phyloP scores from a whole-genome alignment of 78 protist genomes.

The Anaeramoeba ignava region DNA sequence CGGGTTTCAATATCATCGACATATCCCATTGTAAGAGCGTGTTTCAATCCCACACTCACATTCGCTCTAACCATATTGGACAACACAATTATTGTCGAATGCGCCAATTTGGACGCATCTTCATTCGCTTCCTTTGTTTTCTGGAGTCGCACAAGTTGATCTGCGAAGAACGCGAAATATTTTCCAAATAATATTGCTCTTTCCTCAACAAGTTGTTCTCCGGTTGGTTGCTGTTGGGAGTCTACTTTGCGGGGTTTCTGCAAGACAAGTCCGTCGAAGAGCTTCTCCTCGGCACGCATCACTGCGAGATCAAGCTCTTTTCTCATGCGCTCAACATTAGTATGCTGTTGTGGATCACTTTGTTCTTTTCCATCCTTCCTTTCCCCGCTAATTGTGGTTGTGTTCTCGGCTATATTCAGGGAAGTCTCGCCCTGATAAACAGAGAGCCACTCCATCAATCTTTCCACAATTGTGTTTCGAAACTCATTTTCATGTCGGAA shows the following conservation, averaged over 20 bases:
- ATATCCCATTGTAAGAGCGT: constrained; percentile 42
- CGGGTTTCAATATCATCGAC: constrained; percentile 39
- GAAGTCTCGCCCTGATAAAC: background rate
- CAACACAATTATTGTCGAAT: constrained; percentile 24
- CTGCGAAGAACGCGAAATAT: constrained; percentile 41
- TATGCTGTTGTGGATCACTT: background rate
- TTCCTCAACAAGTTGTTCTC: constrained; percentile 13
- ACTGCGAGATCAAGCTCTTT: constrained; percentile 36
- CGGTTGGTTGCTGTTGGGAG: background rate
- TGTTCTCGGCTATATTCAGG: background rate
- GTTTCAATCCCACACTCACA: constrained; percentile 29
- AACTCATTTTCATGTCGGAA: constrained; percentile 34
- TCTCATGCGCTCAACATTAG: background rate
- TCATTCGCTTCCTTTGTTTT: background rate
- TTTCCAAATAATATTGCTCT: constrained; percentile 22
- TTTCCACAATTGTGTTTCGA: constrained; percentile 12
- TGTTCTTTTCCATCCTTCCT: background rate
- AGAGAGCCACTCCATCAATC: background rate
- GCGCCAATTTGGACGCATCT: constrained; percentile 16
- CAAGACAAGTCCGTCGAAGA: constrained; percentile 28
- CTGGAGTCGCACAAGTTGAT: constrained; percentile 23
- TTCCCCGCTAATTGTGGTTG: background rate
- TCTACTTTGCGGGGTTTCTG: background rate
- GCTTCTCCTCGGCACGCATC: constrained; percentile 24
- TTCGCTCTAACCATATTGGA: constrained; percentile 42